Percentiles rank a stretch among this genome's conserved stretches.
phyloP scores from a whole-genome alignment of 2,329 filamentous ascomycete genomes.

The Dichotomopilus funicola region DNA sequence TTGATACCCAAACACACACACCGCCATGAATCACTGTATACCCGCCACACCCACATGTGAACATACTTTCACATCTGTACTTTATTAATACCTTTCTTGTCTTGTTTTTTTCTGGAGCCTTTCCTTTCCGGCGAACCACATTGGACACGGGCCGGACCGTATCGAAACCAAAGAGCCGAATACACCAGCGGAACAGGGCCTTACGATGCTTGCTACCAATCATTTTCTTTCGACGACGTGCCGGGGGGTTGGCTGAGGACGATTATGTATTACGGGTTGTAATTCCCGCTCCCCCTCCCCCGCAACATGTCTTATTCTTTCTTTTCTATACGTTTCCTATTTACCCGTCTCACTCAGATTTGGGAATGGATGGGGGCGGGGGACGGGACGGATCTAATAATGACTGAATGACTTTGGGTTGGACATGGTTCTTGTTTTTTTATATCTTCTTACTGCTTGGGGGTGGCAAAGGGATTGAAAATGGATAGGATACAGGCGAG shows the following conservation, averaged over 20 bases:
- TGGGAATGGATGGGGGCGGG: not conserved
- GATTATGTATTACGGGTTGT: not conserved
- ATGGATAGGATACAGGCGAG: not conserved
- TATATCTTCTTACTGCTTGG: not conserved
- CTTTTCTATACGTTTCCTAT: constrained; percentile 1
- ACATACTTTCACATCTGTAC: constrained; percentile 2
- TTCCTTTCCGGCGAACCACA: constrained; percentile 10
- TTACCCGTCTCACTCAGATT: not conserved
- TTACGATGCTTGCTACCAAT: not conserved
- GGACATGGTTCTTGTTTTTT: not conserved
- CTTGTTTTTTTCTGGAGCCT: not conserved
- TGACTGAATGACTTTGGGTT: constrained; percentile 10
- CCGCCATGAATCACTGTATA: not conserved
- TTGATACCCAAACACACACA: constrained; percentile 3
- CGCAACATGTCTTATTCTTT: not conserved
- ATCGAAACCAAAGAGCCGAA: constrained; percentile 1
- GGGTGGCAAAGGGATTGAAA: not conserved
- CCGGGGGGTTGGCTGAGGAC: not conserved
- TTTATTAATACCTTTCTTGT: not conserved
- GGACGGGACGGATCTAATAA: constrained; percentile 12
- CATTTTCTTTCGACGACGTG: not conserved
- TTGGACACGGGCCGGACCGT: constrained; percentile 11
- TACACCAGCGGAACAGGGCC: constrained; percentile 1
- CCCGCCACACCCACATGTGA: not conserved
- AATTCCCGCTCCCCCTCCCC: not conserved